Conservation (phyloP, 2,329 filamentous ascomycete species). For the Raffaelea ambrosiae region DNA sequence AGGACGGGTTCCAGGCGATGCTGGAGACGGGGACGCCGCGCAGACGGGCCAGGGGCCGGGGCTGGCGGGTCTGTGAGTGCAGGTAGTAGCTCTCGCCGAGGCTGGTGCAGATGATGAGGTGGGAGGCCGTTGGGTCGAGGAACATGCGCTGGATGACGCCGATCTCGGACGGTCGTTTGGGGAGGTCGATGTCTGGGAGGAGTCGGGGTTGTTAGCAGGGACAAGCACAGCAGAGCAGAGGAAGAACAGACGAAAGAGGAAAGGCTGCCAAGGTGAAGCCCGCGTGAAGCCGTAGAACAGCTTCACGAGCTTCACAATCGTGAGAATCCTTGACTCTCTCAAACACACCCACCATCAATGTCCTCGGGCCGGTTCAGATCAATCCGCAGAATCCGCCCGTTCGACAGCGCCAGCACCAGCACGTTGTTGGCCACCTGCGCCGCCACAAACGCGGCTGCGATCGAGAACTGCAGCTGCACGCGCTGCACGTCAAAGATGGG, state of each 20-base stretch:
- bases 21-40: conserved; percentile 84
- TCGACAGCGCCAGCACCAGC: conserved; percentile 82
- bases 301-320: neutral
- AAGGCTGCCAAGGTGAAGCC: too few species aligned
- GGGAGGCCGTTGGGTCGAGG: conserved; percentile 91
- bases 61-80: conserved; percentile 85
- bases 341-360: conserved; percentile 62
- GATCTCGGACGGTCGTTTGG: conserved; percentile 83
- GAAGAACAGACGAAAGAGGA: too few species aligned
- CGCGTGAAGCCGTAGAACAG: too few species aligned
- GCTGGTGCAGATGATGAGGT: conserved; percentile 84
- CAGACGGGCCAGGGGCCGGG: conserved; percentile 70
- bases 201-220: neutral
- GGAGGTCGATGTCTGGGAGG: conserved; percentile 79
- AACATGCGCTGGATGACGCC: conserved; percentile 94
- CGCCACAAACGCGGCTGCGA: conserved; percentile 91
- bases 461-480: conserved; percentile 88
- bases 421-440: conserved; percentile 98
- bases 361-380: conserved; percentile 90
- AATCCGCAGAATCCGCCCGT: conserved; percentile 85
- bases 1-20: conserved; percentile 87
- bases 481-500: conserved; percentile 93
- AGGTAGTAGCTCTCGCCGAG: conserved; percentile 96
- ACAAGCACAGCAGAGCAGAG: too few species aligned
- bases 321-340: neutral